Percentiles rank a stretch among this genome's conserved stretches.
These are phyloP conservation scores for Oldenlandia corymbosa DNA, from an alignment of 257 asterid species.

Conservation along the genomic window DNA sequence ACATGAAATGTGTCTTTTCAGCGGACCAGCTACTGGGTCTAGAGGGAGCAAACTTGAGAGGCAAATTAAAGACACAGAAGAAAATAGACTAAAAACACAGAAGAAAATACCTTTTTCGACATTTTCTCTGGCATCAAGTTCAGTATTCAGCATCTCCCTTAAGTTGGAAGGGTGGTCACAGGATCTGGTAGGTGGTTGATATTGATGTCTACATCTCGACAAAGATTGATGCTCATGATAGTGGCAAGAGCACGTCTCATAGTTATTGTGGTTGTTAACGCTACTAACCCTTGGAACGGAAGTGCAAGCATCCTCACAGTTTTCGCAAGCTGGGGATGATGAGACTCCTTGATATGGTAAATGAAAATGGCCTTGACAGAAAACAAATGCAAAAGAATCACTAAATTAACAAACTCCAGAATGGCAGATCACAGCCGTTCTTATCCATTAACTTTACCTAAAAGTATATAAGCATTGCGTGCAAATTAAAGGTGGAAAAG, in stretches of 20 bases:
- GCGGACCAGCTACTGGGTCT: neutral
- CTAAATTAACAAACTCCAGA: neutral
- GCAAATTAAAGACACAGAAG: neutral
- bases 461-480: neutral
- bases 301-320: slow-evolving; percentile 1
- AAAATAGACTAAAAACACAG: neutral
- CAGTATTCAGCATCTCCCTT: slow-evolving; percentile 7
- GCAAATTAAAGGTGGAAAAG: neutral
- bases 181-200: slow-evolving; percentile 6
- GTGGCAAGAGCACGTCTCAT: neutral
- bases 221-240: slow-evolving; percentile 4
- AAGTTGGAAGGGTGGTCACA: slow-evolving; percentile 10
- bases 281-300: neutral
- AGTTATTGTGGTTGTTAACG: slow-evolving; percentile 8
- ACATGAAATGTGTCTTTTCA: neutral
- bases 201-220: slow-evolving; percentile 3
- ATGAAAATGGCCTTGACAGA: slow-evolving; percentile 4
- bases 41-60: slow-evolving; percentile 1
- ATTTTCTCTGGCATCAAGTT: slow-evolving; percentile 4
- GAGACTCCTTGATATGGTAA: slow-evolving; percentile 14
- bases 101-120: slow-evolving; percentile 15
- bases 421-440: neutral
- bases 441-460: neutral
- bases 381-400: neutral
- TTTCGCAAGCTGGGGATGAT: slow-evolving; percentile 9